Evolutionary conservation across 768 basidiomycete genomes (phyloP).

Genomic region (Suillus plorans): DNA sequence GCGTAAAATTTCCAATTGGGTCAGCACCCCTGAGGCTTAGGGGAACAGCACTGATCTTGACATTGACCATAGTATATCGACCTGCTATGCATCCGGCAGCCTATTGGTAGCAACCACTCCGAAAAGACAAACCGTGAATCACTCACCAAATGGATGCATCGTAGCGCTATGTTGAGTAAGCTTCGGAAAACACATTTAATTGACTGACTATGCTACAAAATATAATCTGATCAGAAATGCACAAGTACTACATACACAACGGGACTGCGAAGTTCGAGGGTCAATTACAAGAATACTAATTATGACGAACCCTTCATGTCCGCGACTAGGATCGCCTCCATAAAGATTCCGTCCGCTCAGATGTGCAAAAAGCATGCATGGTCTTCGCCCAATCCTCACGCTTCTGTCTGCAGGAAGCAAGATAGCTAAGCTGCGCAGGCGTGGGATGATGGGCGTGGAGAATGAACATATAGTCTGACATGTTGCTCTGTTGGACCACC

Average conservation of each 20-base stretch:
- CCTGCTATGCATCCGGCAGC: no score
- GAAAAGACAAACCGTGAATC: no score
- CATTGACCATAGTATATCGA: no score
- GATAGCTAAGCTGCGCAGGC: conserved; percentile 36
- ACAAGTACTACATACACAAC: not conserved
- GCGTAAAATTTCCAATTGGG: no score
- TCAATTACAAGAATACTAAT: not conserved
- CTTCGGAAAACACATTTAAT: no score
- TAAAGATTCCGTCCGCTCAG: not conserved
- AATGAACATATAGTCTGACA: conserved; percentile 45
- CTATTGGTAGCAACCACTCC: no score
- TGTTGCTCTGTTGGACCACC: conserved; percentile 42
- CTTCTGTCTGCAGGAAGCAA: conserved; percentile 12
- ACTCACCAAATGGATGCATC: no score
- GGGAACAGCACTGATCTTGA: no score
- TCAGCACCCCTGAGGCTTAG: no score
- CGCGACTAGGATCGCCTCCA: not conserved
- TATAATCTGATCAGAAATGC: not conserved
- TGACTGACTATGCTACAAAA: no score
- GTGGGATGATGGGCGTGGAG: conserved; percentile 53
- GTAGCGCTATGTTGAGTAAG: no score
- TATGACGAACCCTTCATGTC: not conserved
- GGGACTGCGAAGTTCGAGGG: not conserved
- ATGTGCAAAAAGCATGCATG: conserved; percentile 16
- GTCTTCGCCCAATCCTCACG: conserved; percentile 25